Conservation (phyloP, 1,284 basidiomycete genomes). For the Peniophora sp. region DNA sequence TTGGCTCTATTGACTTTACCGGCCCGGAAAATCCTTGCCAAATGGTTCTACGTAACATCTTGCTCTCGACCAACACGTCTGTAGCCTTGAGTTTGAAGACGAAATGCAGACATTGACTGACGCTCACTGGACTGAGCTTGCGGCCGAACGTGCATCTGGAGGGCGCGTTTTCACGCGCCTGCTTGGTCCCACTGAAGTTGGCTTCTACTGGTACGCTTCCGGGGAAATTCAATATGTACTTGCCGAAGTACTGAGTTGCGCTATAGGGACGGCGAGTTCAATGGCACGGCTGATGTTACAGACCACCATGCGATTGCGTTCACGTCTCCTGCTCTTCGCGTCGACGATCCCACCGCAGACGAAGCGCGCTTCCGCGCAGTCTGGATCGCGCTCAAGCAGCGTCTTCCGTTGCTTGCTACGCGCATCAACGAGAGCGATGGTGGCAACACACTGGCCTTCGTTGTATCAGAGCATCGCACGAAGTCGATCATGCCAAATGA, state of each 20-base stretch:
- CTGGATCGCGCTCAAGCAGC: background rate
- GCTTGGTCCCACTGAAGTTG: background rate
- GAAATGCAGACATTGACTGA: too few species aligned
- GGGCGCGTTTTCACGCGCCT: background rate
- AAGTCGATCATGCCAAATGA: background rate
- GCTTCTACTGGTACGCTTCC: background rate
- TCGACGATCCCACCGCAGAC: background rate
- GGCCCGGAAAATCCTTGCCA: too few species aligned
- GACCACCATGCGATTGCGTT: background rate
- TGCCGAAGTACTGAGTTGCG: too few species aligned
- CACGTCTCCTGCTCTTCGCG: background rate
- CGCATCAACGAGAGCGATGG: background rate
- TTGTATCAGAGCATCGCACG: background rate
- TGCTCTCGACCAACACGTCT: too few species aligned
- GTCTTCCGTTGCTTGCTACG: background rate
- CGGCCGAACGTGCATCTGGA: too few species aligned
- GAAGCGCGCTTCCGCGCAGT: background rate
- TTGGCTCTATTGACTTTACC: too few species aligned
- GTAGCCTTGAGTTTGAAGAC: too few species aligned
- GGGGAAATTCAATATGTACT: too few species aligned
- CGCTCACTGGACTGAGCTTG: too few species aligned
- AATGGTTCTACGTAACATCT: too few species aligned
- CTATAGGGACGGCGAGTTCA: background rate
- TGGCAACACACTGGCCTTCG: background rate
- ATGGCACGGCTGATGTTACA: background rate